phyloP scores from a whole-genome alignment of 2,329 filamentous ascomycete genomes.

The Fusarium penzigii region DNA sequence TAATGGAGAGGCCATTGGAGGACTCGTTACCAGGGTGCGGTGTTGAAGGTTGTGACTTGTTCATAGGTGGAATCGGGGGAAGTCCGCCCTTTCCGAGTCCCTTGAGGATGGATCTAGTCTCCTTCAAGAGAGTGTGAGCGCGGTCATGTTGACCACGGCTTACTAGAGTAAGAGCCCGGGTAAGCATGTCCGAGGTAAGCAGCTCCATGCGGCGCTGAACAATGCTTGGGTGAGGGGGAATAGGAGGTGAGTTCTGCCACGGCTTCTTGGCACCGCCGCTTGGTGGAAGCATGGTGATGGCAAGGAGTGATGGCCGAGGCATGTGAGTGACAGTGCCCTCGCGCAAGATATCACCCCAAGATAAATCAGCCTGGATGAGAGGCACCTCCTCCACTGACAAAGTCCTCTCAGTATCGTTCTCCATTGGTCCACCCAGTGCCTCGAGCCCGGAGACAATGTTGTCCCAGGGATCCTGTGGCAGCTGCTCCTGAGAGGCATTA shows the following conservation, averaged over 20 bases:
- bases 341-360: slow-evolving; percentile 88
- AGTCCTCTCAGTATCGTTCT: slow-evolving; percentile 80
- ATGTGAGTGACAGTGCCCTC: slow-evolving; percentile 85
- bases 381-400: slow-evolving; percentile 93
- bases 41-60: slow-evolving; percentile 48
- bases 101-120: slow-evolving; percentile 93
- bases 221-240: slow-evolving; percentile 91
- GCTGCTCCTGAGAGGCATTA: slow-evolving; percentile 75
- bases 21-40: slow-evolving; percentile 47
- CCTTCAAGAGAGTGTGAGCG: slow-evolving; percentile 86
- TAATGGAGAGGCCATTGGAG: slow-evolving; percentile 46
- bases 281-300: slow-evolving; percentile 91
- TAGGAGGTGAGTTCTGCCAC: slow-evolving; percentile 71
- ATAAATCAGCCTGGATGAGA: slow-evolving; percentile 90
- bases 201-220: slow-evolving; percentile 98
- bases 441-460: slow-evolving; percentile 94
- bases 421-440: slow-evolving; percentile 83
- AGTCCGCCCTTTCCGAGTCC: slow-evolving; percentile 93
- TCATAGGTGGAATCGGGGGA: slow-evolving; percentile 76
- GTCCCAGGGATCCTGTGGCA: slow-evolving; percentile 95
- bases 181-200: slow-evolving; percentile 96
- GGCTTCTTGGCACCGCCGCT: slow-evolving; percentile 63
- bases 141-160: slow-evolving; percentile 91
- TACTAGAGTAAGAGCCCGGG: slow-evolving; percentile 85
- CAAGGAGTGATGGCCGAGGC: slow-evolving; percentile 84